Conservation (phyloP, 257 asterid genomes). For the Asclepias syriaca region DNA sequence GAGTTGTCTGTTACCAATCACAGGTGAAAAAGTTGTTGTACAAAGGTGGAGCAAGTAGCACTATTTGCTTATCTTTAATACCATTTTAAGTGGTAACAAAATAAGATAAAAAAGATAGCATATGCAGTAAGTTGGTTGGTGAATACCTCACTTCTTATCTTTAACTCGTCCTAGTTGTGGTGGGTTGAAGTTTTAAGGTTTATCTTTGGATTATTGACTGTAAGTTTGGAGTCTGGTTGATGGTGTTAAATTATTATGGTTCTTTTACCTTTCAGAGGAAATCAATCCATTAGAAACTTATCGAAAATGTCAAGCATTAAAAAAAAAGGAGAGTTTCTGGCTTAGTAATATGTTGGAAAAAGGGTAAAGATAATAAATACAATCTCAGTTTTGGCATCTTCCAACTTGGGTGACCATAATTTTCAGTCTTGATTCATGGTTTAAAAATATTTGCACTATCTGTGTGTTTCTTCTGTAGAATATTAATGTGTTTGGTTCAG, state of each 20-base stretch:
- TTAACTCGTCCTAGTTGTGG: not conserved
- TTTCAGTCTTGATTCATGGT: not conserved
- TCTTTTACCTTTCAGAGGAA: not conserved
- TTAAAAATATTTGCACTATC: not conserved
- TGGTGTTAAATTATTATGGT: not conserved
- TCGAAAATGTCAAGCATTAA: not conserved
- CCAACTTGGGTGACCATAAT: not conserved
- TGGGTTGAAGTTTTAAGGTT: not conserved
- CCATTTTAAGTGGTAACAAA: not conserved
- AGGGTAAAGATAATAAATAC: no score
- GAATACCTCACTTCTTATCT: no score
- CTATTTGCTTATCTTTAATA: no score
- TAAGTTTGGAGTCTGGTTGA: not conserved
- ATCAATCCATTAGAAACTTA: not conserved
- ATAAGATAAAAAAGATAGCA: not conserved
- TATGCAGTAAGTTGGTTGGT: not conserved
- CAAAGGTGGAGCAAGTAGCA: no score
- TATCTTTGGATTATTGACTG: not conserved
- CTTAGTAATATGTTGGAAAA: no score
- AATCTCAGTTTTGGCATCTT: not conserved
- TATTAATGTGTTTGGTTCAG: not conserved
- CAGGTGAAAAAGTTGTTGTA: not conserved
- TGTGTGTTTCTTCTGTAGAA: not conserved
- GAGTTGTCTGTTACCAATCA: constrained; percentile 29
- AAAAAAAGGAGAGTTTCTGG: not conserved